phyloP scores from a whole-genome alignment of 2,329 filamentous ascomycete species.

The Epichloe typhina region DNA sequence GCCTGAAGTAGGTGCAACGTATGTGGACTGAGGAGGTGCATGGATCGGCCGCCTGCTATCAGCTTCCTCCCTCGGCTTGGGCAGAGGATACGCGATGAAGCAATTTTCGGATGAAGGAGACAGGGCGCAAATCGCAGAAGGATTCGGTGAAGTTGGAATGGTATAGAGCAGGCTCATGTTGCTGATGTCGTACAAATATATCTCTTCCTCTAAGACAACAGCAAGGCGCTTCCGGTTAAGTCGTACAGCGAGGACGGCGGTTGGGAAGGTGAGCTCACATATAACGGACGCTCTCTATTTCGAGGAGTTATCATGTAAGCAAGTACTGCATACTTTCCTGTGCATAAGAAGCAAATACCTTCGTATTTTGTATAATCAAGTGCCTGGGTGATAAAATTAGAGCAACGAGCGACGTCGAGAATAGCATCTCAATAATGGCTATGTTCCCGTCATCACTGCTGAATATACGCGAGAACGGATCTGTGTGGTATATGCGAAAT shows the following conservation, averaged over 20 bases:
- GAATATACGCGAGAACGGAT: conserved; percentile 90
- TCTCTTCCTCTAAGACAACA: conserved; percentile 87
- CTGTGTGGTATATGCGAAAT: conserved; percentile 92
- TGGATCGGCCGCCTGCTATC: conserved; percentile 56
- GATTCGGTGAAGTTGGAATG: conserved; percentile 88
- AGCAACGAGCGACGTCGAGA: conserved; percentile 92
- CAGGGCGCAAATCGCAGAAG: conserved; percentile 78
- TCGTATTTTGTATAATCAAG: conserved; percentile 93
- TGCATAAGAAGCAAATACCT: conserved; percentile 37
- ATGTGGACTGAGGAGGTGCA: conserved; percentile 67
- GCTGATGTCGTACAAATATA: conserved; percentile 96
- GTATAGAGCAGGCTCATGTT: conserved; percentile 94
- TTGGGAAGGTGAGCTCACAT: conserved; percentile 96
- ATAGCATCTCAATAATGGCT: conserved; percentile 94
- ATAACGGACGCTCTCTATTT: conserved; percentile 61
- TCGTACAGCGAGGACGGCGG: conserved; percentile 86
- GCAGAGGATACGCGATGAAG: conserved; percentile 87
- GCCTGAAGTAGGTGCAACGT: conserved; percentile 73
- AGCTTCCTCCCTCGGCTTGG: conserved; percentile 52
- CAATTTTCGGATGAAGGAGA: conserved; percentile 93
- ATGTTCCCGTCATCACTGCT: conserved; percentile 92
- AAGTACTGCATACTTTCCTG: not conserved
- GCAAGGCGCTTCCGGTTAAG: conserved; percentile 89
- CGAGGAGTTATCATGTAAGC: not conserved
- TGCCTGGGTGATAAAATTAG: conserved; percentile 84